Evolutionary conservation across 2,329 filamentous ascomycete species (phyloP), one percentile per base, ranked within the genome.

Genomic region (Pseudogymnoascus sp.): DNA sequence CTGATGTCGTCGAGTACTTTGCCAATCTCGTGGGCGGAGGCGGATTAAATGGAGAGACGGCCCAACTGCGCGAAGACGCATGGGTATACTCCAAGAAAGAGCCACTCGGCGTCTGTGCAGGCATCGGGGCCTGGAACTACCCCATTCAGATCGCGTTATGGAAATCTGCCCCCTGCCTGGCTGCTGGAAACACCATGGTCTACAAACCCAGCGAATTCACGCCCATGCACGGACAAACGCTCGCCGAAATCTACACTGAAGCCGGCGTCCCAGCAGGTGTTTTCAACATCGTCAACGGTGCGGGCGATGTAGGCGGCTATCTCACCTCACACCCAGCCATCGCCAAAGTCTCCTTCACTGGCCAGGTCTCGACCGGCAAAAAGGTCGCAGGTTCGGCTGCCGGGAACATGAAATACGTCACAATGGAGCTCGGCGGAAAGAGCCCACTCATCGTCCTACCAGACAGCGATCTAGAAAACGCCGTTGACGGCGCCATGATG

Each of bases 101-200:
- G 69, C 83, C 91, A 4, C 78, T 96, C 17, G 91, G 91, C 26
- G 90, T 95, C 13, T 96, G 91, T 73, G 91, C 84, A 13, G 91
- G 90, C 64, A 96, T 96, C 68, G 91, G 91, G 63, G 91, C 91
- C 13, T 96, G 91, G 91, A 96, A 96, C 76, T 96, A 96, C 73
- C 91, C 91, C 11, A 89, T 96, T 67, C 91, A 96, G 75, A 96
- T 96, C 68, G 91, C 91, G 7, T 80, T 96, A 1, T 96, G 91
- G 91, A 96, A 96, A 76, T 92, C 89, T 1, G 90, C 89, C 0
- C 89, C 91, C 0, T 95, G 91, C 70, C 81, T 96, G 13, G 90
- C 91, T 3, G 91, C 91, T 0, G 91, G 91, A 19, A 96, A 96
- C 76, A 90, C 88, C 72, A 93, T 96, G 88, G 84, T 96, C 50